Evolutionary conservation across 2,329 filamentous ascomycete genomes (phyloP), one percentile per base, ranked within the genome.

Genomic region (Penicillium sp.): DNA sequence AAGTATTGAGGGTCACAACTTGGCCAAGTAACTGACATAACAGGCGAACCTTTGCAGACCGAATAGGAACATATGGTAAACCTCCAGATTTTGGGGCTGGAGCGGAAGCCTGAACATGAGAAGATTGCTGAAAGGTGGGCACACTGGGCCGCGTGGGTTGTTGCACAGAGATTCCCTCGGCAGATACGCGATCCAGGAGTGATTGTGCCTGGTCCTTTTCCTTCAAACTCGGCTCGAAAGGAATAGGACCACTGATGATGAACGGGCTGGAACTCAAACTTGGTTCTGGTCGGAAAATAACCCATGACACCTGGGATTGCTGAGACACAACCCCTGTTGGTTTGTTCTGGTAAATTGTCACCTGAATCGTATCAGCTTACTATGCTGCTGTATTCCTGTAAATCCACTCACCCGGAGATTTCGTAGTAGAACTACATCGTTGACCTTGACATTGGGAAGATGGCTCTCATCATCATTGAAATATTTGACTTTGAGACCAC

Each of bases 1-100:
- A 70, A 15, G 75, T 68, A 62, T 78, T 84, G 0, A 81, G 76
- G 62, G 82, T 86, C 46, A 92, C 82, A 2, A 96, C 84, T 68
- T 92, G 83, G 2, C 84, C 91, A 19, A 90, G 77, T 1, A 95
- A 69, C 68, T 96, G 85, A 65, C 82, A 85, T 68, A 87, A 95
- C 0, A 66, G 77, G 15, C 73, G 71, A 0, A 81, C 75, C 3
- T 75, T 66, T 1, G 91, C 74, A 64, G 92, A 84, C 61, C 87
- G 80, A 52, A 97, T 80, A 19, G 87, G 76, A 36, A 78, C 78
- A 65, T 87, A 88, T n/a, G 62, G 64, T 13, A 60, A 53, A n/a
- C 40, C 19, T 29, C 39, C 50, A 13, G 41, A n/a, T 31, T 55
- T 59, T 8, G 53, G 34, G 13, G 31, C 48, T 19, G 61, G 21